phyloP scores from a whole-genome alignment of 1,284 basidiomycete species.

The Trametes sp. region DNA sequence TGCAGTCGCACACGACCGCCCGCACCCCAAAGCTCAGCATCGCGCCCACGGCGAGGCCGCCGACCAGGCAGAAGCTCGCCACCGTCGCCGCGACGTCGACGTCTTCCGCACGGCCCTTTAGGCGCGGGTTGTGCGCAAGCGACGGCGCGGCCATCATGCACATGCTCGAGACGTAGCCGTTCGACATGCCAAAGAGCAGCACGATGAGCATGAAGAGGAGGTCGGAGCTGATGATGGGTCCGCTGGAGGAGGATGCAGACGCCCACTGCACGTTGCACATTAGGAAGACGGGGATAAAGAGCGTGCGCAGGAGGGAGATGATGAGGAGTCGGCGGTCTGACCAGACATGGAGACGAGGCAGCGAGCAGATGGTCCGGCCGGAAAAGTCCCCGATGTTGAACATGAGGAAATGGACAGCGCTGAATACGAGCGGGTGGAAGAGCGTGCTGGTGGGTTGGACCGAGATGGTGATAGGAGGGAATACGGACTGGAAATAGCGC shows the following conservation, averaged over 20 bases:
- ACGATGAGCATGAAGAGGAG: conserved; percentile 77
- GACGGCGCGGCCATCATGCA: conserved; percentile 80
- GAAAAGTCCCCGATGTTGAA: conserved; percentile 81
- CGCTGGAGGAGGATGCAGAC: conserved; percentile 36
- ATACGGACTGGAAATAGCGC: conserved; percentile 67
- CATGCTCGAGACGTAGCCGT: conserved; percentile 76
- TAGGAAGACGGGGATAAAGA: conserved; percentile 87
- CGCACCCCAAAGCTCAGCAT: conserved; percentile 81
- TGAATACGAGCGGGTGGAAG: conserved; percentile 72
- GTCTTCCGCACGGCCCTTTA: conserved; percentile 72
- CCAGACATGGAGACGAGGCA: conserved; percentile 72
- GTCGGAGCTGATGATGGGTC: conserved; percentile 76
- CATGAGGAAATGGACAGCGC: conserved; percentile 74
- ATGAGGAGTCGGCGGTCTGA: conserved; percentile 65
- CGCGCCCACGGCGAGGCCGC: conserved; percentile 79
- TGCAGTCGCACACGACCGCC: conserved; percentile 70
- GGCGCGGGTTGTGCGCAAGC: conserved; percentile 71
- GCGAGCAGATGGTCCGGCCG: conserved; percentile 78
- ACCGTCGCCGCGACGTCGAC: conserved; percentile 87
- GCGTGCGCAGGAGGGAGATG: conserved; percentile 72
- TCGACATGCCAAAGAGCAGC: conserved; percentile 76
- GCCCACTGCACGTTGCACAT: conserved; percentile 79
- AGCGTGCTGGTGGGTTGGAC: conserved; percentile 68
- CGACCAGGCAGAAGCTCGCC: conserved; percentile 79
- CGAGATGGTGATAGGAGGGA: conserved; percentile 84